phyloP scores from a whole-genome alignment of 2,329 filamentous ascomycete genomes.

The Exophiala bonariae region DNA sequence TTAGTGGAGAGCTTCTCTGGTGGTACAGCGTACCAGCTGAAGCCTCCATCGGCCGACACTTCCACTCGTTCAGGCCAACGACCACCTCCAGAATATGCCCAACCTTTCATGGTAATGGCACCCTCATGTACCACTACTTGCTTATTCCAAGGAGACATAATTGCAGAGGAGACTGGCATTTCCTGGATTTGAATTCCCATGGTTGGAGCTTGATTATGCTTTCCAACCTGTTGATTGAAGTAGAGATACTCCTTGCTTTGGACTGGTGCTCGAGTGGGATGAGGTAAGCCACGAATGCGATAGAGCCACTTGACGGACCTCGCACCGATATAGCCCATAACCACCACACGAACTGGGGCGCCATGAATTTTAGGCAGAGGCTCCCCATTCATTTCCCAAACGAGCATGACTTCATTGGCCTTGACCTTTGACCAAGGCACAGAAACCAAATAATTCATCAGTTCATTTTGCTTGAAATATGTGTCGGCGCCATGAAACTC shows the following conservation, averaged over 20 bases:
- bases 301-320: conserved; percentile 61
- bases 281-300: conserved; percentile 60
- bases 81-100: conserved; percentile 61
- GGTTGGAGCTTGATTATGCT: conserved; percentile 61
- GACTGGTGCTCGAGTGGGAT: conserved; percentile 59
- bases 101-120: conserved; percentile 60
- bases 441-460: conserved; percentile 67
- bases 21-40: conserved; percentile 64
- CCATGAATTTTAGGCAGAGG: conserved; percentile 66
- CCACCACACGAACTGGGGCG: conserved; percentile 61
- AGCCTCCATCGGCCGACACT: conserved; percentile 63
- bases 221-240: conserved; percentile 67
- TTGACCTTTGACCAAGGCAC: conserved; percentile 70
- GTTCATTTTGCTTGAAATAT: conserved; percentile 68
- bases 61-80: conserved; percentile 65
- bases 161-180: conserved; percentile 68
- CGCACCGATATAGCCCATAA: conserved; percentile 68
- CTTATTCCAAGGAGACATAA: conserved; percentile 63
- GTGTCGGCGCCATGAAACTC: conserved; percentile 71
- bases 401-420: conserved; percentile 64
- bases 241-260: conserved; percentile 68
- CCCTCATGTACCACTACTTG: conserved; percentile 62
- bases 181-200: conserved; percentile 69
- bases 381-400: conserved; percentile 72
- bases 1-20: conserved; percentile 62